These are phyloP conservation scores for Hypoxylon sp. DNA, from an alignment of 2,329 filamentous ascomycete genomes.

Conservation along the genomic window DNA sequence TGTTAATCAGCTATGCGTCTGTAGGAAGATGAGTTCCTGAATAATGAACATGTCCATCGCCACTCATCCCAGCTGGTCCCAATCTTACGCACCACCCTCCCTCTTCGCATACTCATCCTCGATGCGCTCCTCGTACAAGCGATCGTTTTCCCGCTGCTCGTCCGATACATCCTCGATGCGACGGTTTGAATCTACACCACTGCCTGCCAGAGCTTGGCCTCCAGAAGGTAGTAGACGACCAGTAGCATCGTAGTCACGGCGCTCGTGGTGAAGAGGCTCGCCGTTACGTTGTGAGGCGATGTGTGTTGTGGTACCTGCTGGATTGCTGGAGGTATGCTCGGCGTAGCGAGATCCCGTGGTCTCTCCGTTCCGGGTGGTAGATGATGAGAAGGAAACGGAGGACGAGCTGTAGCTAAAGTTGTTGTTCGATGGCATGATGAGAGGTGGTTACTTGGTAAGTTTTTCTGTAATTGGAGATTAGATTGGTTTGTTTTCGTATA, in stretches of 20 bases:
- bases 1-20: too few species aligned
- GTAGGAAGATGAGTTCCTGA: too few species aligned
- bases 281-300: conserved; percentile 26
- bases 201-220: conserved; percentile 11
- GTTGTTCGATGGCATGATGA: conserved; percentile 31
- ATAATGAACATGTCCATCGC: too few species aligned
- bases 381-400: conserved; percentile 31
- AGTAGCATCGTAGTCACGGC: conserved; percentile 33
- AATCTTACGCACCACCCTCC: conserved; percentile 30
- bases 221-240: conserved; percentile 25
- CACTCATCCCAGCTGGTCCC: too few species aligned
- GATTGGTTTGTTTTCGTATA: background rate
- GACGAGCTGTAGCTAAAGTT: conserved; percentile 26
- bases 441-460: background rate
- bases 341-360: conserved; percentile 31
- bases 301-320: conserved; percentile 30
- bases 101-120: conserved; percentile 37
- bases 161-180: conserved; percentile 36
- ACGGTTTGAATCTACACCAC: conserved; percentile 15
- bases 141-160: conserved; percentile 29
- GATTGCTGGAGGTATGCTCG: conserved; percentile 28
- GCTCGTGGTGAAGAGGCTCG: conserved; percentile 29
- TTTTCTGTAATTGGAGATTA: background rate
- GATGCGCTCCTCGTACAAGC: conserved; percentile 32
- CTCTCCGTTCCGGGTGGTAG: conserved; percentile 27